Base-by-base conservation (phyloP, 371 early-diverging fungal species). In the Syncephalastrum sp. region DNA sequence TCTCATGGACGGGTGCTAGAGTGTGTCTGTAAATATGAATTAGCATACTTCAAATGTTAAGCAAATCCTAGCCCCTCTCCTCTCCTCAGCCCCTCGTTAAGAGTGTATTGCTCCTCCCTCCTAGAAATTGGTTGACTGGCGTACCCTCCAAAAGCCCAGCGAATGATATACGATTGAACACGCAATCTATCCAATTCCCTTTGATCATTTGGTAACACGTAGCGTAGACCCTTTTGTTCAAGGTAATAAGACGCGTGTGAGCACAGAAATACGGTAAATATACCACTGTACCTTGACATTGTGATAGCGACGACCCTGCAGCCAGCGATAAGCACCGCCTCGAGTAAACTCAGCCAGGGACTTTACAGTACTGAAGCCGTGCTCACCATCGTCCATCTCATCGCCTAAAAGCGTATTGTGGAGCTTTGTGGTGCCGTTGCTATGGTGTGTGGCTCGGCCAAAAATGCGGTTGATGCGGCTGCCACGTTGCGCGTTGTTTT, bases 141-240 rank as follows among this genome's bases (percentile, higher is more conserved):
- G 12, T 64, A 71, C 68, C 71, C 68, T 61, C 59, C 59, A 58
- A 71, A 67, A 19, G 56, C 61, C 71, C 71, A 71, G 3, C 65
- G 54, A 19, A 67, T 42, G 13, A 71, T 62, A 54, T 60, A 71
- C 5, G 56, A 38, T 17, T 62, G 50, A 1, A 71, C 71, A 29
- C 67, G 53, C 15, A 55, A 21, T 51, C 71, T 43, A 48, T 71
- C 71, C 21, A 71, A 47, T 42, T 71, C 71, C 13, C 50, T 15
- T 17, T 64, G 62, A 53, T 71, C 71, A 14, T 64, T 67, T 8
- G 71, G 71, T 19, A 63, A 51, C 7, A 25, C 38, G 21, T 50
- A 59, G 15, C 38, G 23, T 27, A 23, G 7, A 6, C 59, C 45
- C 43, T 43, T 46, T 46, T n/a, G 43, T n/a, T 33, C 15, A 52